A percentile compares a stretch with the other conserved stretches of the same genome.
Evolutionary conservation across 768 basidiomycete genomes (phyloP).

Genomic region (Trametes cinnabarina): DNA sequence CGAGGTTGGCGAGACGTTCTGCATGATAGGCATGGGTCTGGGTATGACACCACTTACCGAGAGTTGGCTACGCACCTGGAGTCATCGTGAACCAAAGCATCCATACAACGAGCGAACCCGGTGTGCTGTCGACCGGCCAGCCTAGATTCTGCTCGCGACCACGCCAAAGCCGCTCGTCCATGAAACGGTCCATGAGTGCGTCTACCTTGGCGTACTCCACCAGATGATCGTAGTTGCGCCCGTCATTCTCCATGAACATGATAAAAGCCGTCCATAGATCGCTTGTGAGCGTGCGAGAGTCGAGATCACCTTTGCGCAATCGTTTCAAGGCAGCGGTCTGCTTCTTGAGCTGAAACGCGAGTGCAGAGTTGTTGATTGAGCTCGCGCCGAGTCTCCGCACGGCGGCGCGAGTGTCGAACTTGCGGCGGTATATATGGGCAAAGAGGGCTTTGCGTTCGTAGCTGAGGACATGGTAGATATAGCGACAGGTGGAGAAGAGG

Average conservation of each 20-base stretch:
- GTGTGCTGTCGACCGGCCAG: slow-evolving; percentile 55
- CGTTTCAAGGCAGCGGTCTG: slow-evolving; percentile 34
- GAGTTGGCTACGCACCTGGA: slow-evolving; percentile 36
- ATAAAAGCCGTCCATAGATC: slow-evolving; percentile 51
- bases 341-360: slow-evolving; percentile 39
- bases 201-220: slow-evolving; percentile 47
- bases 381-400: slow-evolving; percentile 47
- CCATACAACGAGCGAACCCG: slow-evolving; percentile 58
- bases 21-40: slow-evolving; percentile 6
- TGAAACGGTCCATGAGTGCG: slow-evolving; percentile 43
- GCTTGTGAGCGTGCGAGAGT: slow-evolving; percentile 24
- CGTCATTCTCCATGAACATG: slow-evolving; percentile 67
- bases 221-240: slow-evolving; percentile 58
- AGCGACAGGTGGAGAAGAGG: slow-evolving; percentile 44
- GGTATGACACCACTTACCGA: not conserved
- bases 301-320: slow-evolving; percentile 34
- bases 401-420: slow-evolving; percentile 56
- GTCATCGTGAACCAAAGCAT: slow-evolving; percentile 61
- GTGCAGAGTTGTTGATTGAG: slow-evolving; percentile 36
- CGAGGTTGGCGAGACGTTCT: slow-evolving; percentile 17
- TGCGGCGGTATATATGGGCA: slow-evolving; percentile 50
- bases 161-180: slow-evolving; percentile 49
- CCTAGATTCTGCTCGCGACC: slow-evolving; percentile 36
- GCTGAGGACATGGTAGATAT: slow-evolving; percentile 39
- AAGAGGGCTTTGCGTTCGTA: slow-evolving; percentile 41